Conservation (phyloP, 2,329 filamentous ascomycete species). For the Emericellopsis atlantica region DNA sequence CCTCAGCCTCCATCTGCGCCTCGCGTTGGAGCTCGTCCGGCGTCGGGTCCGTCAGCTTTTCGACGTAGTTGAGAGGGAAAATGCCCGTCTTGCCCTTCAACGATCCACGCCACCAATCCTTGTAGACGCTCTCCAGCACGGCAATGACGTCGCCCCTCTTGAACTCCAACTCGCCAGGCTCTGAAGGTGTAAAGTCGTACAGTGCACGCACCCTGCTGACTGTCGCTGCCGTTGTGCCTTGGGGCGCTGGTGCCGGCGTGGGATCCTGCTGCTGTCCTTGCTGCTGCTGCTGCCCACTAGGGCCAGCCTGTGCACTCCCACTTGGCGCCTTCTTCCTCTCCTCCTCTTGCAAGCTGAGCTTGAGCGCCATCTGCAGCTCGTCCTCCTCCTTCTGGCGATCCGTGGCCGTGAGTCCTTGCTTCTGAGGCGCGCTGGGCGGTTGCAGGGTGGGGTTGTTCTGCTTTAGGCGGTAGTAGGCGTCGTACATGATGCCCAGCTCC, state of each 20-base stretch:
- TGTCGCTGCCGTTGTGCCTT: constrained; percentile 88
- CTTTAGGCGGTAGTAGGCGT: constrained; percentile 83
- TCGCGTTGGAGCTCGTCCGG: constrained; percentile 88
- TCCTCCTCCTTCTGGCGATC: constrained; percentile 95
- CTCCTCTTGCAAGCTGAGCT: constrained; percentile 85
- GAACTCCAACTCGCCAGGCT: constrained; percentile 90
- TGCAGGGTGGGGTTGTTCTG: constrained; percentile 76
- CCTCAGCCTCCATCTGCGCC: constrained; percentile 80
- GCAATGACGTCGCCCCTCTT: constrained; percentile 95
- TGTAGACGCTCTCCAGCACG: constrained; percentile 94
- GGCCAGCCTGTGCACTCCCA: constrained; percentile 14
- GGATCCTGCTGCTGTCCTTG: constrained; percentile 11
- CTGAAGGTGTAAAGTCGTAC: constrained; percentile 89
- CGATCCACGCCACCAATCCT: constrained; percentile 98
- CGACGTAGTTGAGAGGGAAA: constrained; percentile 96
- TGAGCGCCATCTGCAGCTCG: constrained; percentile 90
- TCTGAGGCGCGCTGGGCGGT: constrained; percentile 83
- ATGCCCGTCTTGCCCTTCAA: constrained; percentile 91
- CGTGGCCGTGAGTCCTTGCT: constrained; percentile 77
- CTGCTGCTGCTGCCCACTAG: constrained; percentile 14
- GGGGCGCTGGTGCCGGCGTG: constrained; percentile 45
- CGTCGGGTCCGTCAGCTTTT: constrained; percentile 91
- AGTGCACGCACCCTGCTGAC: constrained; percentile 88
- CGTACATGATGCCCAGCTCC: constrained; percentile 94
- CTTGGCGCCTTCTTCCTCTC: constrained; percentile 40